phyloP scores from a whole-genome alignment of 1,139 yeast genomes.

The Scheffersomyces segobiensis region DNA sequence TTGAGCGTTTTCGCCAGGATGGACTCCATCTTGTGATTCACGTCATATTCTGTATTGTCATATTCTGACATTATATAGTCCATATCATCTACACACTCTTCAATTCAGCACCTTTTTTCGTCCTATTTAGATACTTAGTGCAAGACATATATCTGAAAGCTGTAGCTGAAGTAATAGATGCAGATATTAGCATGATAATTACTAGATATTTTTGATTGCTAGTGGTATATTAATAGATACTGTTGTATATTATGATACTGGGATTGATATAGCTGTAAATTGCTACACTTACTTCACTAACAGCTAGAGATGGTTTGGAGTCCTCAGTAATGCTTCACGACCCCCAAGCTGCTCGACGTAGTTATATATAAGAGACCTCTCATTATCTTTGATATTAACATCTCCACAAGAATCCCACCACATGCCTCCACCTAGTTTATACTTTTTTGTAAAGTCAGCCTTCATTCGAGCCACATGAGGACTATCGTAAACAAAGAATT shows the following conservation, averaged over 20 bases:
- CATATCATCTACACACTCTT: slow-evolving; percentile 15
- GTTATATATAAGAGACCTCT: slow-evolving; percentile 37
- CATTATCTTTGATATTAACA: slow-evolving; percentile 18
- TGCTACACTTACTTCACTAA: background rate
- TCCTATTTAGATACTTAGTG: background rate
- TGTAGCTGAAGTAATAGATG: background rate
- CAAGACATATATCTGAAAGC: background rate
- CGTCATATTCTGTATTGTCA: slow-evolving; percentile 10
- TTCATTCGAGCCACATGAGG: slow-evolving; percentile 53
- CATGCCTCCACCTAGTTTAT: slow-evolving; percentile 76
- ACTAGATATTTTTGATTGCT: background rate
- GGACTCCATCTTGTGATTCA: slow-evolving; percentile 48
- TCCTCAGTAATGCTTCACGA: slow-evolving; percentile 6
- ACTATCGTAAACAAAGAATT: slow-evolving; percentile 69
- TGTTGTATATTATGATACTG: no score
- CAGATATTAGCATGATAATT: background rate
- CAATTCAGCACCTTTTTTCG: slow-evolving; percentile 18
- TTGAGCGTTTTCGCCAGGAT: slow-evolving; percentile 59
- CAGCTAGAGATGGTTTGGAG: slow-evolving; percentile 12
- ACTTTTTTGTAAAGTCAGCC: slow-evolving; percentile 54
- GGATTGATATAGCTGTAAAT: background rate
- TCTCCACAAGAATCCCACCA: slow-evolving; percentile 96
- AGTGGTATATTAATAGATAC: background rate
- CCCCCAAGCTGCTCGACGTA: slow-evolving; percentile 49
- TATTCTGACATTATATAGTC: slow-evolving; percentile 15